Base-by-base conservation (phyloP, 2,329 filamentous ascomycete genomes). In the Clathrospora elynae region DNA sequence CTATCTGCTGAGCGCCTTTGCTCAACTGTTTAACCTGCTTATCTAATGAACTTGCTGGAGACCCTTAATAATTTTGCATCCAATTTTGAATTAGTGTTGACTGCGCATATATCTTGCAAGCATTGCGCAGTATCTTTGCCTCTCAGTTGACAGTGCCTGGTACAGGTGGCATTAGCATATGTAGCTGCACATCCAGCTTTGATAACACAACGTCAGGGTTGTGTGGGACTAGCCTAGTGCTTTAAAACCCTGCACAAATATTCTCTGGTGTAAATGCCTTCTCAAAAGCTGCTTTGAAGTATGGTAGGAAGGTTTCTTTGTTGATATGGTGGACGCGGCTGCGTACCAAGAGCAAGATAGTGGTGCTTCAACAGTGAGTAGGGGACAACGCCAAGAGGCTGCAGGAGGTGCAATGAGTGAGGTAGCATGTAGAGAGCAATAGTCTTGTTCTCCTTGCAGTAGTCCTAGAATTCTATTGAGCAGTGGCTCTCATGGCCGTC, bases 381-480 rank as follows among this genome's bases (percentile, higher is more conserved):
- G 51, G 57, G 68, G 16, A 55, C 59, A 28, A 73, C 53, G 63
- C 74, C 60, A 35, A 75, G 67, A 34, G 66, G 70, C 55, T 75
- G 60, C 13, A 71, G 62, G 11, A 71, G 36, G 57, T 74, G 55
- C 41, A 64, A 74, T 20, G 55, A 68, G 49, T 72, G 51, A 10
- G 58, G 5, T 37, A 61, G 66, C 42, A 73, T 68, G 42, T 40
- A 73, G 49, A 71, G 54, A 34, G 59, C 10, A 13, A 33, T 20
- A 14, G 34, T 40, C 3, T 40, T 34, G 12, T 28, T 40, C 29
- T 40, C 37, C 36, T 49, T 60, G 46, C 51, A 74, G 46, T 60
- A 66, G 19, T 64, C 24, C 29, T 72, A 38, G 42, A 75, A 73
- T 42, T 68, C 46, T 16, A 53, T 41, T 4, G 55, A 67, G 28